Conservation (phyloP, 2,329 filamentous ascomycete species). For the Colletotrichum liriopes region DNA sequence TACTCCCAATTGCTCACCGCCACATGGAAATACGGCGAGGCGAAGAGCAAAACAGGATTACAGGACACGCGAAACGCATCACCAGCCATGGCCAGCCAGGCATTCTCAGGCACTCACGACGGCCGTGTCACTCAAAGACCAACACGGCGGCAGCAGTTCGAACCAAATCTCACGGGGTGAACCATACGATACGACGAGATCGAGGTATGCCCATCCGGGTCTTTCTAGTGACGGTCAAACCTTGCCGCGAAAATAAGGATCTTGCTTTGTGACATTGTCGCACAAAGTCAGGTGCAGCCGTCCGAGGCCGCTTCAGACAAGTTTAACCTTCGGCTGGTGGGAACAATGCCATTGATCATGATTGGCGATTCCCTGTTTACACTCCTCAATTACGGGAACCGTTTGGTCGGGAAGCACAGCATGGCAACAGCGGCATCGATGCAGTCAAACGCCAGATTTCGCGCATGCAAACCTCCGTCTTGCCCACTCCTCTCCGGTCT, state of each 20-base stretch:
- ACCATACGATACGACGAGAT: conserved; percentile 17
- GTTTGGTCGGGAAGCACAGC: conserved; percentile 45
- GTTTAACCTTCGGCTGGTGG: conserved; percentile 37
- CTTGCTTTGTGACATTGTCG: conserved; percentile 28
- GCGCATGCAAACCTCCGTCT: conserved; percentile 43
- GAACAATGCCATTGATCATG: conserved; percentile 41
- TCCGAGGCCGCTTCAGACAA: conserved; percentile 41
- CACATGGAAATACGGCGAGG: conserved; percentile 13
- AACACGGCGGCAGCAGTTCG: conserved; percentile 5
- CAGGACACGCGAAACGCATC: conserved; percentile 2
- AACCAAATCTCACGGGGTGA: conserved; percentile 15
- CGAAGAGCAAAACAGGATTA: neutral
- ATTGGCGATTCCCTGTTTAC: conserved; percentile 45
- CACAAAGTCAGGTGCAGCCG: conserved; percentile 37
- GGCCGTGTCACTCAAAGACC: neutral
- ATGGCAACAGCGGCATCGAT: conserved; percentile 45
- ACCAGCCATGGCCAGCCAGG: conserved; percentile 7
- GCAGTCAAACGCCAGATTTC: conserved; percentile 48
- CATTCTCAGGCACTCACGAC: conserved; percentile 2
- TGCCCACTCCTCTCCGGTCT: conserved; percentile 25
- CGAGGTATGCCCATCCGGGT: conserved; percentile 21
- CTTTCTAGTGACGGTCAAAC: conserved; percentile 3
- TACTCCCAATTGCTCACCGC: conserved; percentile 31
- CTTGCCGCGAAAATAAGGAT: conserved; percentile 31
- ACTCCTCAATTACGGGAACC: conserved; percentile 40